Conservation (phyloP, 805 yeast species). For the Tetrapisispora fleetii region DNA sequence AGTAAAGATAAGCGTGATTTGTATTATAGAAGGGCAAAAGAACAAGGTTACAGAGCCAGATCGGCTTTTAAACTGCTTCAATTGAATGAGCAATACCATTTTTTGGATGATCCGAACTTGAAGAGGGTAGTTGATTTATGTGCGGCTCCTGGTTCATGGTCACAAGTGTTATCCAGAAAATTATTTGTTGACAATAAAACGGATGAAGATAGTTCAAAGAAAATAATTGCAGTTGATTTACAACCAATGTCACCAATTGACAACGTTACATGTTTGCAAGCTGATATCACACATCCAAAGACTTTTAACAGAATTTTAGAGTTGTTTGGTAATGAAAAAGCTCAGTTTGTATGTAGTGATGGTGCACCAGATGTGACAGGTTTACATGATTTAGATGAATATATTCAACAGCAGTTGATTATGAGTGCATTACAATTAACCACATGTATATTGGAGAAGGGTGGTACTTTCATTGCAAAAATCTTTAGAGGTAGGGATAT, state of each 20-base stretch:
- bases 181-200: constrained; percentile 37
- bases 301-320: constrained; percentile 68
- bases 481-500: constrained; percentile 94
- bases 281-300: constrained; percentile 94
- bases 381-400: constrained; percentile 90
- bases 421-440: constrained; percentile 87
- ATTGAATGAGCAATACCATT: constrained; percentile 79
- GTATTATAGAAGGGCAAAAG: constrained; percentile 89
- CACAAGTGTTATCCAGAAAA: constrained; percentile 79
- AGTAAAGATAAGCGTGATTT: constrained; percentile 92
- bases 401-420: constrained; percentile 89
- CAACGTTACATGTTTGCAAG: constrained; percentile 83
- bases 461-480: constrained; percentile 92
- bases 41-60: constrained; percentile 95
- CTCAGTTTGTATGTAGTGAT: constrained; percentile 92
- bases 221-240: constrained; percentile 87
- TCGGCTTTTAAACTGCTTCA: constrained; percentile 92
- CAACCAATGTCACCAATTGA: constrained; percentile 97
- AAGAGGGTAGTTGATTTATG: constrained; percentile 88
- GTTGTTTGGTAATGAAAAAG: constrained; percentile 82
- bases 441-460: constrained; percentile 76
- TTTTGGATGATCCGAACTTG: constrained; percentile 52
- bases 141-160: constrained; percentile 99
- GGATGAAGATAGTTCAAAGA: constrained; percentile 36
- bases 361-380: constrained; percentile 99